A percentile compares a stretch with the other conserved stretches of the same genome.
Evolutionary conservation across 176 grass and related monocot genomes (phyloP).

Genomic region (Saccharum spontaneum): DNA sequence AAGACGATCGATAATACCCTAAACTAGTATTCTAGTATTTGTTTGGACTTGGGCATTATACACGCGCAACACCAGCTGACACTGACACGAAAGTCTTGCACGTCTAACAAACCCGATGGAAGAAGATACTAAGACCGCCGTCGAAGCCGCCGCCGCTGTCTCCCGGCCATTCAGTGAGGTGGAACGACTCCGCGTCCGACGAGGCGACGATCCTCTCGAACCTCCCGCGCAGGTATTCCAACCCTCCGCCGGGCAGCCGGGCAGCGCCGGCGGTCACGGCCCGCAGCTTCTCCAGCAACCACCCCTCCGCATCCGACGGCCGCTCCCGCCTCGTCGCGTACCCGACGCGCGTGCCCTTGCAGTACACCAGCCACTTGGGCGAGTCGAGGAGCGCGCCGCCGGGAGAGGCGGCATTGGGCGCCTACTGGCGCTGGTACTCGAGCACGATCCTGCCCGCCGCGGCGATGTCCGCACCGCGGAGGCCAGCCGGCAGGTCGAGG

Average conservation of each 20-base stretch:
- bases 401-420: not conserved
- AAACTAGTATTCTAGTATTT: not conserved
- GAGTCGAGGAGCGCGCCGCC: slow-evolving; percentile 32
- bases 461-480: slow-evolving; percentile 29
- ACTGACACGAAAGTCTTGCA: not conserved
- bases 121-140: slow-evolving; percentile 60
- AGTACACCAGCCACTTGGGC: slow-evolving; percentile 55
- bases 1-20: not conserved
- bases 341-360: slow-evolving; percentile 45
- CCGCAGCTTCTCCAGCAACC: slow-evolving; percentile 39
- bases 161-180: slow-evolving; percentile 45
- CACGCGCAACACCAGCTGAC: not conserved
- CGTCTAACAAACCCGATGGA: slow-evolving; percentile 36
- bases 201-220: slow-evolving; percentile 58
- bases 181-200: slow-evolving; percentile 51
- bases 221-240: slow-evolving; percentile 49
- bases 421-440: slow-evolving; percentile 42
- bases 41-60: not conserved
- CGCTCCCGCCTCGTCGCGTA: slow-evolving; percentile 35
- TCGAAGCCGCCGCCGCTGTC: not conserved
- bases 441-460: slow-evolving; percentile 45
- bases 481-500: slow-evolving; percentile 46
- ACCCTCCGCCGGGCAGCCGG: slow-evolving; percentile 34
- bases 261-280: slow-evolving; percentile 49
- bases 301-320: slow-evolving; percentile 48